These are phyloP conservation scores for Circinella umbellata DNA, from an alignment of 371 early-diverging fungal genomes.

Conservation along the genomic window DNA sequence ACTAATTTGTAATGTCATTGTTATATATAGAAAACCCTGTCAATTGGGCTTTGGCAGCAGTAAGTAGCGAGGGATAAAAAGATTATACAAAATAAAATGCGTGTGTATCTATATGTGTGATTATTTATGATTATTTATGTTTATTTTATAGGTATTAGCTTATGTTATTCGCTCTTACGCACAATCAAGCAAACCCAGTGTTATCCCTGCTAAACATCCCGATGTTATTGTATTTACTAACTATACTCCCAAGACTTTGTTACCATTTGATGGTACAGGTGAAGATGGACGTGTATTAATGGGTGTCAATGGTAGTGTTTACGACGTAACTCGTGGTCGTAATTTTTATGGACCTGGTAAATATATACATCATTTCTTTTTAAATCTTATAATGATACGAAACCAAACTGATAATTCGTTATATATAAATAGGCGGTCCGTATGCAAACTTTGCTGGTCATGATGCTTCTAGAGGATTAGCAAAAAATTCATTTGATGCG, in stretches of 20 bases:
- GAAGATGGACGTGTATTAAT: slow-evolving; percentile 67
- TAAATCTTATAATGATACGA: background rate
- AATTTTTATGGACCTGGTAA: slow-evolving; percentile 93
- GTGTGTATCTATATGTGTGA: slow-evolving; percentile 16
- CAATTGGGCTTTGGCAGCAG: slow-evolving; percentile 61
- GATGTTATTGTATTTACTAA: slow-evolving; percentile 64
- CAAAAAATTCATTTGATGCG: slow-evolving; percentile 89
- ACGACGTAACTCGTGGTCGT: slow-evolving; percentile 85
- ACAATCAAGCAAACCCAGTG: slow-evolving; percentile 32
- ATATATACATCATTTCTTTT: background rate
- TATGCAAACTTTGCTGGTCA: slow-evolving; percentile 93
- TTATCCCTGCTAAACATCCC: slow-evolving; percentile 45
- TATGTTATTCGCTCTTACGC: slow-evolving; percentile 38
- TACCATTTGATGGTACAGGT: slow-evolving; percentile 62
- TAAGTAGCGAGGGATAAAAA: slow-evolving; percentile 25
- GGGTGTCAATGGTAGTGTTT: slow-evolving; percentile 85
- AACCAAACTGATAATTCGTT: background rate
- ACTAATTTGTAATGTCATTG: background rate
- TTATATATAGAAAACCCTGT: slow-evolving; percentile 52
- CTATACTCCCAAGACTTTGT: slow-evolving; percentile 74
- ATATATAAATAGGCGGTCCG: slow-evolving; percentile 64
- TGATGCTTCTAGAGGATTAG: slow-evolving; percentile 86
- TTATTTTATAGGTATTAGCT: slow-evolving; percentile 29
- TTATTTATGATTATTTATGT: no score
- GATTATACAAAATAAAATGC: slow-evolving; percentile 6